Conservation (phyloP, 2,329 filamentous ascomycete genomes). For the Penicillium sp. region DNA sequence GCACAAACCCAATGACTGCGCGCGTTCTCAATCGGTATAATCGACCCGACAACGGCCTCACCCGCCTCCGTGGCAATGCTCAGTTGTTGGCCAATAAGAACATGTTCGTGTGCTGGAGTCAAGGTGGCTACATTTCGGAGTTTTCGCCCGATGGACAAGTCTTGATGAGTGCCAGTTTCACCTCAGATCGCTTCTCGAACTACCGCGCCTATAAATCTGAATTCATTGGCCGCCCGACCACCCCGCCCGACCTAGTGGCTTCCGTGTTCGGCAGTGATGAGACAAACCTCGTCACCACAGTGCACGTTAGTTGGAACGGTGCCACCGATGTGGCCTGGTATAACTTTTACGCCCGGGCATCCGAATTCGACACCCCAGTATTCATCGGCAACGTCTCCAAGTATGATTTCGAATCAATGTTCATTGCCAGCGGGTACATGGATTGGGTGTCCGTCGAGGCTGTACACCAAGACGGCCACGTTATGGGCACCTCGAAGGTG, state of each 20-base stretch:
- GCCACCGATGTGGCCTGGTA: constrained; percentile 39
- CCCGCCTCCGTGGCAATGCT: constrained; percentile 35
- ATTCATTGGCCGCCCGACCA: constrained; percentile 33
- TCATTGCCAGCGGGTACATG: constrained; percentile 20
- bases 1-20: constrained; percentile 27
- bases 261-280: constrained; percentile 29
- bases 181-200: constrained; percentile 32
- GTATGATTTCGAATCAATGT: constrained; percentile 23
- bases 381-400: constrained; percentile 19
- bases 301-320: constrained; percentile 40
- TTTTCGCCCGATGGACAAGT: constrained; percentile 28
- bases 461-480: constrained; percentile 17
- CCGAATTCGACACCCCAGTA: constrained; percentile 20
- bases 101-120: constrained; percentile 38
- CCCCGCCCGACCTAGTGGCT: constrained; percentile 32
- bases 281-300: constrained; percentile 27
- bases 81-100: constrained; percentile 38
- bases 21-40: constrained; percentile 27
- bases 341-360: constrained; percentile 33
- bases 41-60: constrained; percentile 34
- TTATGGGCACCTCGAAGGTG: constrained; percentile 16
- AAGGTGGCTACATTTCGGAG: constrained; percentile 36
- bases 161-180: constrained; percentile 36
- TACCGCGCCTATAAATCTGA: constrained; percentile 43
- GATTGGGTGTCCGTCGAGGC: constrained; percentile 24